Percentiles rank a stretch among this genome's conserved stretches.
Evolutionary conservation across 768 basidiomycete genomes (phyloP).

Genomic region (Mycena leptocephala): DNA sequence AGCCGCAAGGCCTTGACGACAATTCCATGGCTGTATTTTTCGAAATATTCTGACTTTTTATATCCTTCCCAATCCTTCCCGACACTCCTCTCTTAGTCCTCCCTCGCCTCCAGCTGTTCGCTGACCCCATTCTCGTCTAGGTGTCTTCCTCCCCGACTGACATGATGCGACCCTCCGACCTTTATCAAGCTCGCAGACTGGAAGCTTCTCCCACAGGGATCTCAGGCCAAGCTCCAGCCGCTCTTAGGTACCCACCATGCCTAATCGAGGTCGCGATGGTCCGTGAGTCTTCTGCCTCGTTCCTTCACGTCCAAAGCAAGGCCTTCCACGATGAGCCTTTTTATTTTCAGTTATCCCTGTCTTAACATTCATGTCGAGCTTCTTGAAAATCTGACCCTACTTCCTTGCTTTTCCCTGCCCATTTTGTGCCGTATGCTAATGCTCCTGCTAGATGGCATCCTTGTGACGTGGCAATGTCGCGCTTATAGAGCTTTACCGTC

Average conservation of each 20-base stretch:
- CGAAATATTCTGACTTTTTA: constrained; percentile 71
- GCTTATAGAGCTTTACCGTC: too few species aligned
- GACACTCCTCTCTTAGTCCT: background rate
- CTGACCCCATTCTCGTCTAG: background rate
- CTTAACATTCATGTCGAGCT: constrained; percentile 34
- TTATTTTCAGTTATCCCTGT: constrained; percentile 37
- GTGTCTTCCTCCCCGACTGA: too few species aligned
- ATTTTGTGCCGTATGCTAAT: too few species aligned
- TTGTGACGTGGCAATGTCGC: too few species aligned
- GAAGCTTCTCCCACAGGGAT: too few species aligned
- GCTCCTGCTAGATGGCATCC: too few species aligned
- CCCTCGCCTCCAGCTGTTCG: background rate
- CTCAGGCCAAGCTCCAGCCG: too few species aligned
- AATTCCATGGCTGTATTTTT: constrained; percentile 87
- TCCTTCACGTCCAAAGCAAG: background rate
- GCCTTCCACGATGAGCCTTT: constrained; percentile 29
- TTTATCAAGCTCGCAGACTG: too few species aligned
- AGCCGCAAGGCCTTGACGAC: constrained; percentile 75
- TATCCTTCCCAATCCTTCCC: constrained; percentile 43
- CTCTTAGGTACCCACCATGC: too few species aligned
- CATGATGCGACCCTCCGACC: too few species aligned
- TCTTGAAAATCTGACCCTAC: constrained; percentile 26
- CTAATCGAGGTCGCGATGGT: background rate
- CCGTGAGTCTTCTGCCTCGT: constrained; percentile 2
- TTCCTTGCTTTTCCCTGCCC: background rate